Evolutionary conservation across 106 monocot genomes (phyloP).

Genomic region (Dendrobium huoshanense): DNA sequence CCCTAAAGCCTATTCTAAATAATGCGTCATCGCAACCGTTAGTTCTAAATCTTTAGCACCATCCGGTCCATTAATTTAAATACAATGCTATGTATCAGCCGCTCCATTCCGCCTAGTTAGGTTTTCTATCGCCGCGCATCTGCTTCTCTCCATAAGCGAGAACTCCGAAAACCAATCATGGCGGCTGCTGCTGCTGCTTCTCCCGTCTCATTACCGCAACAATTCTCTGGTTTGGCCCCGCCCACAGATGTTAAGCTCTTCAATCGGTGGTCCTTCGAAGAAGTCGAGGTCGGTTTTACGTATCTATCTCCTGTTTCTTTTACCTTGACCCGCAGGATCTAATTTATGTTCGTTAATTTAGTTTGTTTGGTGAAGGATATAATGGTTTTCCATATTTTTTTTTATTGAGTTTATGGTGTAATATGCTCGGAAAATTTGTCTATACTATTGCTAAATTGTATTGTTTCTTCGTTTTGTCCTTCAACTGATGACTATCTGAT

Average conservation of each 20-base stretch:
- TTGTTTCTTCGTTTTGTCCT: background rate
- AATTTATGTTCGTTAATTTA: background rate
- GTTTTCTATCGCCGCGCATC: background rate
- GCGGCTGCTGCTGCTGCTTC: background rate
- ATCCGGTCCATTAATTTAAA: background rate
- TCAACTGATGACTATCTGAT: background rate
- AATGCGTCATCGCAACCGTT: background rate
- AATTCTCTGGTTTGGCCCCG: background rate
- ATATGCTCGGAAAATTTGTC: background rate
- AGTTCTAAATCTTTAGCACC: background rate
- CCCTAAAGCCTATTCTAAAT: too few relatives aligned
- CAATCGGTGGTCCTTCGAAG: slow-evolving; percentile 36
- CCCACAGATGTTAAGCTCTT: slow-evolving; percentile 27
- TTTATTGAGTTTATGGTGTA: background rate
- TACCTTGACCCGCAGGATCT: background rate
- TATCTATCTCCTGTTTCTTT: background rate
- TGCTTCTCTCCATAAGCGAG: background rate
- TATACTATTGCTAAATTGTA: background rate
- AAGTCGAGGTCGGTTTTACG: slow-evolving; percentile 12
- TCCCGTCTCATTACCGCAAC: background rate
- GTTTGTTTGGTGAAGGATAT: background rate
- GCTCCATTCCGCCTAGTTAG: background rate
- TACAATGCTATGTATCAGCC: background rate
- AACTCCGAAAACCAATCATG: background rate
- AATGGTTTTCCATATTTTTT: background rate